Evolutionary conservation across 2,329 filamentous ascomycete species (phyloP).

Genomic region (Teratosphaeria epicoccoides): DNA sequence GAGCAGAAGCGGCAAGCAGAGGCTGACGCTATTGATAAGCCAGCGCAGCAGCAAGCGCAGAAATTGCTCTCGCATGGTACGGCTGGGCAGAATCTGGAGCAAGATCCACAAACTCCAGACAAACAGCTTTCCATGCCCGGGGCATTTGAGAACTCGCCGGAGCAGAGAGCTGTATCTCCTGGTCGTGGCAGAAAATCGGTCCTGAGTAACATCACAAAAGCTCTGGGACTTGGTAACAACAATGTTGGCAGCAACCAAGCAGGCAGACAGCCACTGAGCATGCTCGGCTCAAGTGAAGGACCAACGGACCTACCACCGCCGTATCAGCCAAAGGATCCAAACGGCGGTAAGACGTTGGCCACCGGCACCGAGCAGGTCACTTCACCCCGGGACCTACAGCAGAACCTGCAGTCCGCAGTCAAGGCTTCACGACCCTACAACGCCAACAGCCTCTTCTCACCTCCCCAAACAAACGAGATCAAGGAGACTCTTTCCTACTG

Average conservation of each 20-base stretch:
- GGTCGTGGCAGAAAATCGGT: conserved; percentile 38
- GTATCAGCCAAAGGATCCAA: conserved; percentile 19
- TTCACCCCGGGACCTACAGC: conserved; percentile 43
- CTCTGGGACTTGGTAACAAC: conserved; percentile 53
- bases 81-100: background rate
- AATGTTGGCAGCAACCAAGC: conserved; percentile 29
- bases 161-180: conserved; percentile 8
- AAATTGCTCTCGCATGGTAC: background rate
- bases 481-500: conserved; percentile 76
- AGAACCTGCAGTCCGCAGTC: conserved; percentile 68
- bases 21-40: conserved; percentile 13
- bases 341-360: conserved; percentile 9
- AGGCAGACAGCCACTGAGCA: conserved; percentile 24
- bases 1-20: conserved; percentile 41
- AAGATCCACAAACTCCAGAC: conserved; percentile 18
- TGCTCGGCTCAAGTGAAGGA: conserved; percentile 14
- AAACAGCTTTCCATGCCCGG: conserved; percentile 55
- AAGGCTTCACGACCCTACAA: conserved; percentile 67
- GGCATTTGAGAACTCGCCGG: conserved; percentile 50
- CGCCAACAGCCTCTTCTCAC: conserved; percentile 60
- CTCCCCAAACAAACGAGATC: conserved; percentile 60
- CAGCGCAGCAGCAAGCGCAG: conserved; percentile 2
- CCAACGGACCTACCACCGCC: conserved; percentile 20
- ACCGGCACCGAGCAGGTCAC: conserved; percentile 27
- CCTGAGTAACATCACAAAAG: conserved; percentile 57